Evolutionary conservation across 345 rosid species (phyloP), one percentile per base, ranked within the genome.

Genomic region (Populus nigra): DNA sequence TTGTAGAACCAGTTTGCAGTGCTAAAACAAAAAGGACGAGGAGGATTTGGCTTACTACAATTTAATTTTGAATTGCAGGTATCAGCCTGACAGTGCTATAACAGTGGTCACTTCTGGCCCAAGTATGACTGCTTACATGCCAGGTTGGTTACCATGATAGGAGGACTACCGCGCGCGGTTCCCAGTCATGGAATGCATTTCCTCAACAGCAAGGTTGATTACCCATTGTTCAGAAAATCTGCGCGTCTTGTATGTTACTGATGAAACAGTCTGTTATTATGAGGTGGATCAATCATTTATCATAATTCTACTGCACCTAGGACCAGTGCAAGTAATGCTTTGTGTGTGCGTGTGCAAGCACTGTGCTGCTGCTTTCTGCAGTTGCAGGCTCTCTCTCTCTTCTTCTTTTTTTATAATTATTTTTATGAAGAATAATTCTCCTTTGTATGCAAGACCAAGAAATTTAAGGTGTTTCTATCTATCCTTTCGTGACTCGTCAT

Each of bases 101-200:
- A 68, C 90, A 6, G 86, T 86, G 5, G 89, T 83, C 57, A 88
- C 85, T 35, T 94, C 88, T 45, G 95, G 99, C 4, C 96, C 98
- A 31, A 91, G 97, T 83, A 85, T 84, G 84, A 90, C 84, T 81
- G 93, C 88, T 79, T 95, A 88, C 87, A 90, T 91, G 96, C 80
- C 91, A 43, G 98, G 94, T 81, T 95, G 99, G 99, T 81, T 95
- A 74, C 98, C 98, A 59, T 95, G 87, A 84, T 61, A 11, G 69
- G 67, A 74, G 38, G 50, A 71, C 17, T 4, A 25, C 16, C 18
- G 36, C 27, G 50, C 17, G 35, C 27, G 53, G 43, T 11, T 27
- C 36, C 31, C 41, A 47, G 68, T 27, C 69, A 61, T 82, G 80
- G 71, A 61, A 73, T 78, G 69, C 35, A 65, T 67, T 71, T 47